Percentiles rank a stretch among this genome's conserved stretches.
These are phyloP conservation scores for Boletus bicolor DNA, from an alignment of 768 basidiomycete genomes.

Conservation along the genomic window DNA sequence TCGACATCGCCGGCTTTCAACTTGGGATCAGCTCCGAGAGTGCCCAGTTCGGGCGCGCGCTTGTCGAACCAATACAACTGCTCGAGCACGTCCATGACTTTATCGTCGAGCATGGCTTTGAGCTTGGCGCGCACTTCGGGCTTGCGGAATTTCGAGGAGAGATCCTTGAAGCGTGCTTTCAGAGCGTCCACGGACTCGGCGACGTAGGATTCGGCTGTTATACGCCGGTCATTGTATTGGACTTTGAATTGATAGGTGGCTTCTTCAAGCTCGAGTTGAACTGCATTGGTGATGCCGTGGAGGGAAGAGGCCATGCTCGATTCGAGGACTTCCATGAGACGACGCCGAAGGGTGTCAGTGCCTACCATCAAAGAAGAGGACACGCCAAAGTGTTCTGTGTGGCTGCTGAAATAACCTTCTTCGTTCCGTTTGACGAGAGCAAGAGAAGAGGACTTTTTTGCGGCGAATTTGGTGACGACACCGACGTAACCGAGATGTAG, in stretches of 20 bases:
- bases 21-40: slow-evolving; percentile 65
- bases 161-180: slow-evolving; percentile 86
- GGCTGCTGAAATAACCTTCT: slow-evolving; percentile 61
- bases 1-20: slow-evolving; percentile 75
- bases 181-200: slow-evolving; percentile 94
- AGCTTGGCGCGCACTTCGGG: slow-evolving; percentile 86
- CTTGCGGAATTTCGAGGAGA: slow-evolving; percentile 81
- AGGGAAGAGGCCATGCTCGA: slow-evolving; percentile 96
- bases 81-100: slow-evolving; percentile 95
- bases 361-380: slow-evolving; percentile 80
- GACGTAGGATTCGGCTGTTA: slow-evolving; percentile 94
- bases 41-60: slow-evolving; percentile 70
- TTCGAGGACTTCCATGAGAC: slow-evolving; percentile 96
- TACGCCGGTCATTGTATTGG: slow-evolving; percentile 92
- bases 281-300: slow-evolving; percentile 94
- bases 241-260: slow-evolving; percentile 99
- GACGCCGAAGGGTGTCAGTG: slow-evolving; percentile 82
- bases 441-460: slow-evolving; percentile 52
- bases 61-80: slow-evolving; percentile 97
- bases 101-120: slow-evolving; percentile 91
- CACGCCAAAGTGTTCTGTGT: slow-evolving; percentile 59
- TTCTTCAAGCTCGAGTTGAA: slow-evolving; percentile 95
- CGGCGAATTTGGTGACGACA: slow-evolving; percentile 81
- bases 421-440: slow-evolving; percentile 56
- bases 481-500: slow-evolving; percentile 96